These are phyloP conservation scores for Trametes cinnabarina DNA, from an alignment of 768 basidiomycete species.

Conservation along the genomic window DNA sequence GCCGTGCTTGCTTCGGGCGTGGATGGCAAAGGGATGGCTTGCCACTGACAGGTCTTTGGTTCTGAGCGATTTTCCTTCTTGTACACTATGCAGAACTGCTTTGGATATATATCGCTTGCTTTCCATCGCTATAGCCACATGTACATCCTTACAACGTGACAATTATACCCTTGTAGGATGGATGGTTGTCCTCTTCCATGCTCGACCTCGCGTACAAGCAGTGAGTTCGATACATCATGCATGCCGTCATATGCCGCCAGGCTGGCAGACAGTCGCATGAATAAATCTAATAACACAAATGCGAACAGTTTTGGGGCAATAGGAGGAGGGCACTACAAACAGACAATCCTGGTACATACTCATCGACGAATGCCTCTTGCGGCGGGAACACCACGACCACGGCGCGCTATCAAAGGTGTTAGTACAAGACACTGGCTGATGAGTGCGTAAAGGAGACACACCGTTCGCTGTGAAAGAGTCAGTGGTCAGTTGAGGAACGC, in stretches of 20 bases:
- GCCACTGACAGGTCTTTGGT: conserved; percentile 61
- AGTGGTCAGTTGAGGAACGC: conserved; percentile 17
- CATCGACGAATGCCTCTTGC: conserved; percentile 80
- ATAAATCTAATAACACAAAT: conserved; percentile 26
- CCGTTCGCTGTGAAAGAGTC: conserved; percentile 64
- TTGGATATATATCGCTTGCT: background rate
- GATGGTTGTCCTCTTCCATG: too few relatives aligned
- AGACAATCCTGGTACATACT: conserved; percentile 26
- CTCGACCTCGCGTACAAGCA: too few relatives aligned
- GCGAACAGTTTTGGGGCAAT: conserved; percentile 22
- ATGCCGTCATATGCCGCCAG: too few relatives aligned
- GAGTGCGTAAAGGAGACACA: conserved; percentile 33
- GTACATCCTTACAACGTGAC: background rate
- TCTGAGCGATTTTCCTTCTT: too few relatives aligned
- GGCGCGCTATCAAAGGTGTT: conserved; percentile 57
- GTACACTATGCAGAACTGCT: background rate
- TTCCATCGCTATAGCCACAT: background rate
- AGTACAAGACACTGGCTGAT: background rate
- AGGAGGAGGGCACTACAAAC: conserved; percentile 13
- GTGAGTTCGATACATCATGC: too few relatives aligned
- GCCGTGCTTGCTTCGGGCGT: conserved; percentile 45
- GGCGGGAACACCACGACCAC: conserved; percentile 79
- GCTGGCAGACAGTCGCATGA: background rate
- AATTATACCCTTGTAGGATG: too few relatives aligned
- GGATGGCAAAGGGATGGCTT: conserved; percentile 66